Evolutionary conservation across 2,329 filamentous ascomycete species (phyloP).

Genomic region (Monosporascus ibericus): DNA sequence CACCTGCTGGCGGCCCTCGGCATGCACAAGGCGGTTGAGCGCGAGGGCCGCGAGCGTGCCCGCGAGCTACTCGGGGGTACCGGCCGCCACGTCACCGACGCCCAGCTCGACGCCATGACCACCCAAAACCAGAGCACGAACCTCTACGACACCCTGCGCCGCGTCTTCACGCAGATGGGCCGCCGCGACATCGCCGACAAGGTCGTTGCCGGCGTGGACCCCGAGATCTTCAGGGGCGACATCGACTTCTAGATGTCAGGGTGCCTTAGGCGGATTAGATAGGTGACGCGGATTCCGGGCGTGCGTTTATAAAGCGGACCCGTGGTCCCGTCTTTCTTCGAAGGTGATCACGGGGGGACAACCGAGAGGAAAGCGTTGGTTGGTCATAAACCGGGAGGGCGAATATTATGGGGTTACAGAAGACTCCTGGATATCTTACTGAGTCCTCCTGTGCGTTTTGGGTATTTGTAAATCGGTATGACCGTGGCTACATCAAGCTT

Average conservation of each 20-base stretch:
- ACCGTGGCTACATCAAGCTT: too few species aligned
- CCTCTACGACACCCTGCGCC: slow-evolving; percentile 84
- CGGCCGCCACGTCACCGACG: slow-evolving; percentile 54
- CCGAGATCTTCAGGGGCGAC: slow-evolving; percentile 80
- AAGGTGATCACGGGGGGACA: too few species aligned
- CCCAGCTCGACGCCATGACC: slow-evolving; percentile 78
- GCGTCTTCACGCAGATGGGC: slow-evolving; percentile 97
- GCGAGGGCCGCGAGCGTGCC: slow-evolving; percentile 75
- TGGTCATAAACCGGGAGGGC: too few species aligned
- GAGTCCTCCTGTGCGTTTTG: too few species aligned
- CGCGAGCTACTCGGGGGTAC: slow-evolving; percentile 72
- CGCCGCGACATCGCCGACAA: slow-evolving; percentile 79
- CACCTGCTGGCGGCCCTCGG: slow-evolving; percentile 86
- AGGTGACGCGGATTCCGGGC: too few species aligned
- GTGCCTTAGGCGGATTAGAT: too few species aligned
- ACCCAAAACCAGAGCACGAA: slow-evolving; percentile 96
- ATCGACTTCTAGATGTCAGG: slow-evolving; percentile 64
- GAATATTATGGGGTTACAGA: too few species aligned
- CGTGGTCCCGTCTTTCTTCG: too few species aligned
- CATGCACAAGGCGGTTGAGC: slow-evolving; percentile 93
- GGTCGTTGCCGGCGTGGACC: slow-evolving; percentile 85
- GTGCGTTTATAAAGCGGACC: background rate
- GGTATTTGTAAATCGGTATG: too few species aligned
- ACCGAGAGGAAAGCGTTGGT: too few species aligned
- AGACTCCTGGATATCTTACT: too few species aligned